Evolutionary conservation across 306 rosid genomes (phyloP), one percentile per base, ranked within the genome.

Genomic region (Vachellia collinsii): DNA sequence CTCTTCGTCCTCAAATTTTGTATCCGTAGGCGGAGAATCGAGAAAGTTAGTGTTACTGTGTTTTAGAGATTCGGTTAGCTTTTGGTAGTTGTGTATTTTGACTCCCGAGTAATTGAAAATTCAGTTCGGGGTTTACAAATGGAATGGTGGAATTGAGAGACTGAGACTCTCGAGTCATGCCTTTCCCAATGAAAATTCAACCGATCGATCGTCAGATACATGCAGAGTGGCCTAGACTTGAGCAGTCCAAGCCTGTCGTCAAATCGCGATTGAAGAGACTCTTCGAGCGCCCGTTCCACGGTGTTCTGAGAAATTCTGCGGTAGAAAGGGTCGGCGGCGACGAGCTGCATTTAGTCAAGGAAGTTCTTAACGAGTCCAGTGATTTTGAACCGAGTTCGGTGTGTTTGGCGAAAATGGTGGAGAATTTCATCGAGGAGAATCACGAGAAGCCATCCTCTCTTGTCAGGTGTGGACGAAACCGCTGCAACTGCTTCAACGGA

Each of bases 331-430:
- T 78, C 78, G 84, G 25, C 9, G 77, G 36, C 16, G 91, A 75
- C 44, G 92, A 79, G 34, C 64, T 66, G 66, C 89, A 83, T 76
- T 75, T 58, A 4, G 79, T 51, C 61, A 88, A 87, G 72, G 92
- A 85, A 5, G 80, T 74, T 25, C 47, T 69, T 14, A 83, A 64
- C 3, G 88, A 84, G 19, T 65, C 59, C 22, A 61, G 14, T 34
- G 94, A 89, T 74, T 68, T 90, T 8, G 99, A 94, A 77, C 97
- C 98, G 34, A 93, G 89, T 71, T 93, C 99, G 0, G 75, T 61
- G 68, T 93, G 97, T 84, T 63, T 95, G 77, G 85, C 87, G 71
- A 93, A 83, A 71, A 95, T 95, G 99, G 98, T 95, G 44, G 97
- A 80, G 87, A 91, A 80, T 79, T 94, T 94, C 85, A 85, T 94